Percentiles rank a stretch among this genome's conserved stretches.
phyloP scores from a whole-genome alignment of 169 alveolate species.

The Perkinsus olseni region DNA sequence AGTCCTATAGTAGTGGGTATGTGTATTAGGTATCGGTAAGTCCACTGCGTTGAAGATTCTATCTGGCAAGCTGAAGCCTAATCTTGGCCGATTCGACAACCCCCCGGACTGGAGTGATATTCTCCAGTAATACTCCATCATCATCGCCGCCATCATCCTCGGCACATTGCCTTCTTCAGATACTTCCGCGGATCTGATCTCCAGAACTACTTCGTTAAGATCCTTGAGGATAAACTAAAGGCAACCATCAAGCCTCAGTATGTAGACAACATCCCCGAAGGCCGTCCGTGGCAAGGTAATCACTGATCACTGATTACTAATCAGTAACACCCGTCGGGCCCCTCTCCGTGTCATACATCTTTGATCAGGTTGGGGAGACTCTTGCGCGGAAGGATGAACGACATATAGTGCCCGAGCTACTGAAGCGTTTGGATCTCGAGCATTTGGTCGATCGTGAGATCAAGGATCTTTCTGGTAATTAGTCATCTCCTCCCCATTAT shows the following conservation, averaged over 20 bases:
- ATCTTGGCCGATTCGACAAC: conserved; percentile 74
- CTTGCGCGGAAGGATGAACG: conserved; percentile 79
- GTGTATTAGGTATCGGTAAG: conserved; percentile 87
- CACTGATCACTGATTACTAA: conserved; percentile 30
- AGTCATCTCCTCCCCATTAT: no score
- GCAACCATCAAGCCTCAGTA: conserved; percentile 97
- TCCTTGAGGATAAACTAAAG: conserved; percentile 86
- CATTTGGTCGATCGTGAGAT: conserved; percentile 88
- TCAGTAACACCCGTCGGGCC: not conserved
- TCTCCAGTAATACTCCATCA: conserved; percentile 36
- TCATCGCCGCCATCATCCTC: not conserved
- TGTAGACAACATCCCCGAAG: conserved; percentile 92
- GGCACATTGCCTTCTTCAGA: conserved; percentile 19
- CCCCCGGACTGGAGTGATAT: conserved; percentile 97
- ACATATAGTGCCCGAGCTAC: conserved; percentile 63
- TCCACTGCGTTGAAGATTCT: conserved; percentile 94
- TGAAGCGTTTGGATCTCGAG: conserved; percentile 74
- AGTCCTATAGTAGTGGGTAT: conserved; percentile 80
- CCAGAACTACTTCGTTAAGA: conserved; percentile 87
- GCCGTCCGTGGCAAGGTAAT: conserved; percentile 42
- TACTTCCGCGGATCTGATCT: conserved; percentile 95
- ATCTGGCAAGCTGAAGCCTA: conserved; percentile 93
- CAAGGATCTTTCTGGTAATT: conserved; percentile 83
- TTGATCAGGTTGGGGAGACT: conserved; percentile 71
- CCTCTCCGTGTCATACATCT: not conserved